Evolutionary conservation across 106 monocot genomes (phyloP), one percentile per base, ranked within the genome.

Genomic region (Allium fistulosum): DNA sequence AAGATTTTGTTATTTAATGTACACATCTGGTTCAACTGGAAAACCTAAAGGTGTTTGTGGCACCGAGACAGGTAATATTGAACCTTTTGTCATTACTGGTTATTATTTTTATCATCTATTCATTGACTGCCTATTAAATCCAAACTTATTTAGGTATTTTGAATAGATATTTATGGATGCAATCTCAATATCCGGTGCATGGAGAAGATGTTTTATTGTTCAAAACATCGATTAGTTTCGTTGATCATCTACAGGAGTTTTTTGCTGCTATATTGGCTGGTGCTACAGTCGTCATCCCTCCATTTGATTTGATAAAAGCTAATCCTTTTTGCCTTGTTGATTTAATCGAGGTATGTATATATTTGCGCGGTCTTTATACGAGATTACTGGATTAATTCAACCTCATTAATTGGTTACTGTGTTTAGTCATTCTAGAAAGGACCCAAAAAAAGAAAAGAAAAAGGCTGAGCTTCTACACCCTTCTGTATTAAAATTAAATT

Each of bases 141-240:
- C 46, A 9, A 5, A 28, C 11, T 57, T 80, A 46, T 78, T 67
- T 71, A 97, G 88, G 96, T 66, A 83, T 97, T 67, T 45, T 87
- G 17, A 97, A 97, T 70, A 84, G 92, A n/a, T 97, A 81, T 89
- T 74, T 59, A 68, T 97, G 92, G 96, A 92, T 92, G 88, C 88
- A 97, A 84, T 71, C 82, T 49, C 64, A 60, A 55, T 76, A 66
- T 71, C 88, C 96, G 2, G 45, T 87, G 18, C 53, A 49, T 13
- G 49, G 58, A 62, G 78, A 77, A 50, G 96, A 92, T 62, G 46
- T 82, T 74, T 70, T 92, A 53, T 70, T 97, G 69, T 97, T 97
- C 84, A 97, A 97, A 75, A 97, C 88, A 59, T 80, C 96, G 4
- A 72, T 81, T 49, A 84, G 88, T 77, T 97, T 97, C 73, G 71